Base-by-base conservation (phyloP, 2,329 filamentous ascomycete genomes). In the Didymella pinodella region DNA sequence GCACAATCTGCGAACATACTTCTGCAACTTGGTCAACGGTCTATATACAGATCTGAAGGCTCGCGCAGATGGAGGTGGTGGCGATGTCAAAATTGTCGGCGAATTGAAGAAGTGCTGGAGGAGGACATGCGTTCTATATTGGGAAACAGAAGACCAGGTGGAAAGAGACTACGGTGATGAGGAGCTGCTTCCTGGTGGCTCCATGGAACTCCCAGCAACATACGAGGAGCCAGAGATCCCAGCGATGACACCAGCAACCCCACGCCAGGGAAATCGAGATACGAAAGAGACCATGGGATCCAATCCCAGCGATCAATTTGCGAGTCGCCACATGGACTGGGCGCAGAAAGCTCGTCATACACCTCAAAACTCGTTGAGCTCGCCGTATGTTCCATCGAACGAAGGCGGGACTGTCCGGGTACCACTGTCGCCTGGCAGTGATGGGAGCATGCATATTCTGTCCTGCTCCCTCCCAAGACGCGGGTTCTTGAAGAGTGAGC, bases 31-130 rank as follows among this genome's bases (percentile, higher is more conserved):
- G 8, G 83, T 97, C 58, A 97, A 98, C 74, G 74, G 75, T 25
- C 74, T 90, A 54, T 84, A 85, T 56, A 72, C 76, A 29, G 78
- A 83, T 54, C 79, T 89, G 32, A 82, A 80, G 53, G 76, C 78
- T 47, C 80, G 85, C 51, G 73, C 79, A 51, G 81, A 83, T 63
- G 80, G 82, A 43, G 84, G 86, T 32, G 82, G 81, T 52, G 88
- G 86, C 47, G 87, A 90, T 69, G 77, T 96, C 59, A 97, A 97
- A 77, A 96, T 98, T 65, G 83, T 99, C 34, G 88, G 90, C 29
- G 95, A 99, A 77, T 81, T 99, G 62, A 99, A 99, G 77, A 96
- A 97, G 75, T 98, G 95, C 74, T 99, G 95, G 95, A 89, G 93
- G 75, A 86, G 93, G 50, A 91, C 95, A 20, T 98, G 93, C 74